Conservation (phyloP, 2,329 filamentous ascomycete genomes). For the Botrytis fabae region DNA sequence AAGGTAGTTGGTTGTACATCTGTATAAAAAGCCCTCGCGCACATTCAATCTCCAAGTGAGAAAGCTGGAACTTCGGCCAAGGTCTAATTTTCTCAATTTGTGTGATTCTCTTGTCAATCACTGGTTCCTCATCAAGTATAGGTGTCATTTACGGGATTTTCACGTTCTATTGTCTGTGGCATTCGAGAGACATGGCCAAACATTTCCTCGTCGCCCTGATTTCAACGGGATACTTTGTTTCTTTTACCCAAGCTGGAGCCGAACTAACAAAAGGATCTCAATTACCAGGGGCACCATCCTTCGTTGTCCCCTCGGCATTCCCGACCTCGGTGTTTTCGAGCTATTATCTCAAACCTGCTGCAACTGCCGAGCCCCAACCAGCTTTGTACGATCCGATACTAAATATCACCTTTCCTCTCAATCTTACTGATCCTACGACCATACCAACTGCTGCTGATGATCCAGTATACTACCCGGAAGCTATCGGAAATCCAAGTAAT, state of each 20-base stretch:
- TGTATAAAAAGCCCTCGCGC: neutral
- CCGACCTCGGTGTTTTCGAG: conserved; percentile 52
- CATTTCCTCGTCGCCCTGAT: neutral
- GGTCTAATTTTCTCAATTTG: neutral
- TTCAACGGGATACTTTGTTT: neutral
- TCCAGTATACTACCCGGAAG: conserved; percentile 51
- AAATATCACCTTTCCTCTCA: conserved; percentile 54
- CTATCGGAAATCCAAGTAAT: conserved; percentile 48
- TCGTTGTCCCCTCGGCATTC: conserved; percentile 49
- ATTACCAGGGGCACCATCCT: conserved; percentile 43
- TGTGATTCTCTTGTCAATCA: neutral
- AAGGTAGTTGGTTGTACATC: neutral
- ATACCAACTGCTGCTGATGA: conserved; percentile 52
- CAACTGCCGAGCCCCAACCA: conserved; percentile 54
- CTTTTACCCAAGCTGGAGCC: neutral
- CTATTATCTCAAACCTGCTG: conserved; percentile 48
- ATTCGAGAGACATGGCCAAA: conserved; percentile 7
- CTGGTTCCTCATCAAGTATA: neutral
- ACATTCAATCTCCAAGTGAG: neutral
- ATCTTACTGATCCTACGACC: conserved; percentile 54
- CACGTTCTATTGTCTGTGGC: neutral
- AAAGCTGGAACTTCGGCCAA: neutral
- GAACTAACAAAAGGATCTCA: neutral
- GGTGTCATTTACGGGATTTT: neutral
- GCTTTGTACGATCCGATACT: conserved; percentile 54